A percentile compares a stretch with the other conserved stretches of the same genome.
phyloP scores from a whole-genome alignment of 768 basidiomycete genomes.

The Lentinula raphanica region DNA sequence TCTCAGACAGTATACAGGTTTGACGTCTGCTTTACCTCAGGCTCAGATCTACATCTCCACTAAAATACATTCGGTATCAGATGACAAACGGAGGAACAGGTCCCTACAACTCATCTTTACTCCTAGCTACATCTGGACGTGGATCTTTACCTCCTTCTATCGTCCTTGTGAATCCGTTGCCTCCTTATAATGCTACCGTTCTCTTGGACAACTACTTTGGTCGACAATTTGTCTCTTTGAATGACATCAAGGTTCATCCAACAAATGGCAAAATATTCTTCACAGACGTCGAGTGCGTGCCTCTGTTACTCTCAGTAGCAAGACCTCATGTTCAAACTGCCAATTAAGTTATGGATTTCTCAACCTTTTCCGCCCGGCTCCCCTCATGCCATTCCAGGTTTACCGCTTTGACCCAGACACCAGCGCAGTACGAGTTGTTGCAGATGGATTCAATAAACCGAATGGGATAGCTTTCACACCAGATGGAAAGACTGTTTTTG shows the following conservation, averaged over 20 bases:
- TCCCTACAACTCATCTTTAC: slow-evolving; percentile 50
- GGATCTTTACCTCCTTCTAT: slow-evolving; percentile 58
- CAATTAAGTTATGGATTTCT: slow-evolving; percentile 54
- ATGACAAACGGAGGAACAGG: slow-evolving; percentile 72
- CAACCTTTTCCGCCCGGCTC: slow-evolving; percentile 60
- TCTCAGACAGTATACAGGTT: slow-evolving; percentile 48
- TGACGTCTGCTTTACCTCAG: not conserved
- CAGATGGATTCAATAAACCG: slow-evolving; percentile 66
- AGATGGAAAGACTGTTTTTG: slow-evolving; percentile 60
- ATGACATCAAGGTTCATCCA: slow-evolving; percentile 73
- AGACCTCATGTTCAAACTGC: not conserved
- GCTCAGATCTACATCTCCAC: not conserved
- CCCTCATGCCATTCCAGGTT: slow-evolving; percentile 67
- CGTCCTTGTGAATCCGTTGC: slow-evolving; percentile 55
- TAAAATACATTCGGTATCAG: slow-evolving; percentile 1
- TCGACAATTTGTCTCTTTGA: slow-evolving; percentile 76
- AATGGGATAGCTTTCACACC: slow-evolving; percentile 75
- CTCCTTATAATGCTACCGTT: slow-evolving; percentile 63
- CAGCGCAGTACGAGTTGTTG: slow-evolving; percentile 62
- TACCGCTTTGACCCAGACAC: slow-evolving; percentile 71
- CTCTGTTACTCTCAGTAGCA: not conserved
- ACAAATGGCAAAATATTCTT: slow-evolving; percentile 64
- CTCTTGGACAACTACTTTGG: slow-evolving; percentile 77
- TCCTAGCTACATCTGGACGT: slow-evolving; percentile 64
- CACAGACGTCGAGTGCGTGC: slow-evolving; percentile 60